Percentiles rank a stretch among this genome's conserved stretches.
Conservation (phyloP, 306 rosid genomes). For the Calophaca sinica region DNA sequence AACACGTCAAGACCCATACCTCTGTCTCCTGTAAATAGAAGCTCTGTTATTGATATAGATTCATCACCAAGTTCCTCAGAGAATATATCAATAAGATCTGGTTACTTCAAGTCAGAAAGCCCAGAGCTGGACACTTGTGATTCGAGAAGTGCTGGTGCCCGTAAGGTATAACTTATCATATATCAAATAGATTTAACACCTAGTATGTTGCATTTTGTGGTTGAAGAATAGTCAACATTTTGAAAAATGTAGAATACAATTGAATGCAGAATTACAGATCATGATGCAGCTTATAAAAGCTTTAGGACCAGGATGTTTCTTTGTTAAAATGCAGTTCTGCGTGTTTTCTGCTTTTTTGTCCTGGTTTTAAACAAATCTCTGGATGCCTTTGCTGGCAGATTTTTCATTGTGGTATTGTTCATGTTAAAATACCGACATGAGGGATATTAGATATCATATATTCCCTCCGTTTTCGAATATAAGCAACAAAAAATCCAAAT, state of each 20-base stretch:
- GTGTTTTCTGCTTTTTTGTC: slow-evolving; percentile 18
- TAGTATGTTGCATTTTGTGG: slow-evolving; percentile 14
- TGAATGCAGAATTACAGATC: neutral
- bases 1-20: slow-evolving; percentile 65
- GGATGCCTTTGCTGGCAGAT: slow-evolving; percentile 17
- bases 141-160: slow-evolving; percentile 65
- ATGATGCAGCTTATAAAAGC: slow-evolving; percentile 26
- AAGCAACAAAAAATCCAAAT: too few species aligned
- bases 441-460: neutral
- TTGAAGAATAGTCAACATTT: slow-evolving; percentile 28
- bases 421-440: neutral
- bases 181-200: slow-evolving; percentile 32
- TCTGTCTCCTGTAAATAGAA: slow-evolving; percentile 70
- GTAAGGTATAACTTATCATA: slow-evolving; percentile 61
- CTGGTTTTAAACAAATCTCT: neutral
- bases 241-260: slow-evolving; percentile 35
- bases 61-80: slow-evolving; percentile 91
- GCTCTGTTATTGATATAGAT: slow-evolving; percentile 84
- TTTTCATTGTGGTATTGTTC: neutral
- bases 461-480: too few species aligned
- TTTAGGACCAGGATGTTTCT: slow-evolving; percentile 15
- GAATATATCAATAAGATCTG: slow-evolving; percentile 52
- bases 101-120: slow-evolving; percentile 62
- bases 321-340: slow-evolving; percentile 1
- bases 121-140: slow-evolving; percentile 78